Conservation (phyloP, 225 moss, liverwort and hornwort genomes). For the Physcomitrellopsis africana region DNA sequence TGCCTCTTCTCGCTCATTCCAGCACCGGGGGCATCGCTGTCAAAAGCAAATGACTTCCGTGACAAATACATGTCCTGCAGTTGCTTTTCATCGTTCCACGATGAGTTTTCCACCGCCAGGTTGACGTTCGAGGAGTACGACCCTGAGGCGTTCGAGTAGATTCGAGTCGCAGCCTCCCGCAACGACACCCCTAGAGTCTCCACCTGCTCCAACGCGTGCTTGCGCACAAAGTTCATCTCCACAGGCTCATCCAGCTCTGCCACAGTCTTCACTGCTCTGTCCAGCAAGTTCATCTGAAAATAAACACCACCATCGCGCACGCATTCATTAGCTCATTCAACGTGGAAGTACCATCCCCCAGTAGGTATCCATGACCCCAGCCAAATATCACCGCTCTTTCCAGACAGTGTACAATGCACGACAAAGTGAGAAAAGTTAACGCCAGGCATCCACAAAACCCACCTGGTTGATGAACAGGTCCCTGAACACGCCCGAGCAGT, state of each 20-base stretch:
- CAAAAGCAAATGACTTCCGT: constrained; percentile 94
- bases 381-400: too few relatives aligned
- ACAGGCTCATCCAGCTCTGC: constrained; percentile 93
- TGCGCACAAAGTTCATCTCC: constrained; percentile 95
- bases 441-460: not conserved
- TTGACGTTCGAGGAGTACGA: constrained; percentile 98
- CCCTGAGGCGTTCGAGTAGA: constrained; percentile 94
- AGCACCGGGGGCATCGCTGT: constrained; percentile 90
- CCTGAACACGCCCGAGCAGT: constrained; percentile 96
- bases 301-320: not conserved
- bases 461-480: constrained; percentile 99
- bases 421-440: too few relatives aligned
- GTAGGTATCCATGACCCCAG: too few relatives aligned
- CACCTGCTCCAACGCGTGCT: constrained; percentile 91
- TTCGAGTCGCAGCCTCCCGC: constrained; percentile 91
- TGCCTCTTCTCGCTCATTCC: constrained; percentile 96
- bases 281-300: constrained; percentile 92
- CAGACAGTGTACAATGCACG: too few relatives aligned
- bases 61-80: constrained; percentile 98
- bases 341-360: too few relatives aligned
- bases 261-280: constrained; percentile 97
- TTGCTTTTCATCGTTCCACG: constrained; percentile 99
- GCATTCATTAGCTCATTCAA: too few relatives aligned
- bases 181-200: constrained; percentile 67
- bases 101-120: constrained; percentile 94